These are phyloP conservation scores for Rhizodiscina lignyota DNA, from an alignment of 495 filamentous ascomycete species.

Conservation along the genomic window DNA sequence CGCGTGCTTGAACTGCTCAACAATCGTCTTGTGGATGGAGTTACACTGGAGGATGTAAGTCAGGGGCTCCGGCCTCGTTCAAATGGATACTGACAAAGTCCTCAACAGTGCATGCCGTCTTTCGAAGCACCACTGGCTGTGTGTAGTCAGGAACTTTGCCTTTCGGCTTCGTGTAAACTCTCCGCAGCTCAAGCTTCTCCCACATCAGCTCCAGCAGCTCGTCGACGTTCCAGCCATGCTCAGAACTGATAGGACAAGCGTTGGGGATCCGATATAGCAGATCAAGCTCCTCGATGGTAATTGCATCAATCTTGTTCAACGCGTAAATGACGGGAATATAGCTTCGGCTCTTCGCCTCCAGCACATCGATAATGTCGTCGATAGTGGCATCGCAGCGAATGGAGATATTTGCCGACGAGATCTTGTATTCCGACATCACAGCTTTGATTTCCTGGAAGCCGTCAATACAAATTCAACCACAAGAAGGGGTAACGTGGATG, in stretches of 20 bases:
- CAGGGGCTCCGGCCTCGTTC: not conserved
- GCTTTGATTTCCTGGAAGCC: slow-evolving; percentile 69
- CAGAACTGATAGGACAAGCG: slow-evolving; percentile 88
- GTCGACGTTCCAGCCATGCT: slow-evolving; percentile 97
- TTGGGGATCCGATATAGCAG: slow-evolving; percentile 92
- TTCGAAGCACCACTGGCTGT: slow-evolving; percentile 74
- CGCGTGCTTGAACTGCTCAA: slow-evolving; percentile 88
- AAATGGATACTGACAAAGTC: slow-evolving; percentile 63
- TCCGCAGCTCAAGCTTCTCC: slow-evolving; percentile 80
- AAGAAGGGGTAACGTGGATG: slow-evolving; percentile 7
- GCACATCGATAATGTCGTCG: slow-evolving; percentile 85
- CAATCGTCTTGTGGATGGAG: slow-evolving; percentile 86
- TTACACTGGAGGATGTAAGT: slow-evolving; percentile 54
- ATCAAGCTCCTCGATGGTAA: slow-evolving; percentile 93
- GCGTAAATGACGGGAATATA: slow-evolving; percentile 98
- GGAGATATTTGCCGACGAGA: slow-evolving; percentile 91
- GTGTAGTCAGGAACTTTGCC: slow-evolving; percentile 87
- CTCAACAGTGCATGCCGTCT: slow-evolving; percentile 72
- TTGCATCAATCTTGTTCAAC: slow-evolving; percentile 96
- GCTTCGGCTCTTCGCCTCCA: slow-evolving; percentile 86
- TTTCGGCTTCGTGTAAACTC: slow-evolving; percentile 97
- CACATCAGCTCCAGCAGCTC: slow-evolving; percentile 96
- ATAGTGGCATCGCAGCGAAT: slow-evolving; percentile 91
- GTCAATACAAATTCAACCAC: not conserved
- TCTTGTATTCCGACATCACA: slow-evolving; percentile 93